Base-by-base conservation (phyloP, 352 stramenopile genomes). In the Globisporangium splendens region DNA sequence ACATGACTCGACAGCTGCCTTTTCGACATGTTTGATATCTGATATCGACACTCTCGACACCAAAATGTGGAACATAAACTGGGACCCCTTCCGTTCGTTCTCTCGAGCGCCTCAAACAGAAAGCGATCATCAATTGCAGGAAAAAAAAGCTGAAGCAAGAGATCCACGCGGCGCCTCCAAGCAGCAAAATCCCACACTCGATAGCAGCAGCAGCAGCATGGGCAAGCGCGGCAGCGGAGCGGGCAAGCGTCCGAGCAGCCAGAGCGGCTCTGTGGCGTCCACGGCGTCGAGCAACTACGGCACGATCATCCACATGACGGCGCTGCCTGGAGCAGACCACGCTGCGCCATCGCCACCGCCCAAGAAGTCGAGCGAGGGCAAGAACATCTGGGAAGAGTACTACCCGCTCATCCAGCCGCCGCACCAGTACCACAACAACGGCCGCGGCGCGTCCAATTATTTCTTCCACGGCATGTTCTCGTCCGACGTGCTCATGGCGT, bases 391-490 rank as follows among this genome's bases (percentile, higher is more conserved):
- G 86, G 86, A 95, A 42, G 86, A 95, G 68, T 91, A 93, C 63
- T 95, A 95, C 56, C 86, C 86, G 56, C 83, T 95, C 47, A 81
- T 95, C 51, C 86, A 95, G 66, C 83, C 86, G 7, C 66, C 83
- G 38, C 80, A 89, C 63, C 77, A 90, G 70, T 91, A 92, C 57
- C 78, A 92, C 63, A 68, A 88, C 52, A 88, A 87, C 41, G 82
- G 83, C 54, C 76, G 77, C 38, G 74, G 75, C 47, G 79, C 79
- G n/a, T 86, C 71, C 54, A 91, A 88, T 70, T 91, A 89, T 56
- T 95, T 95, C 62, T 95, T 91, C 70, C 80, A 93, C 57, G 81
- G 81, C 70, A 88, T 93, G 77, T 93, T 93, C 65, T 89, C 81
- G n/a, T 80, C 82, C 50, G 86, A 95, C 54, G 86, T 95, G 56